Evolutionary conservation across 805 yeast species (phyloP), one percentile per base, ranked within the genome.

Genomic region (Candida easanensis): DNA sequence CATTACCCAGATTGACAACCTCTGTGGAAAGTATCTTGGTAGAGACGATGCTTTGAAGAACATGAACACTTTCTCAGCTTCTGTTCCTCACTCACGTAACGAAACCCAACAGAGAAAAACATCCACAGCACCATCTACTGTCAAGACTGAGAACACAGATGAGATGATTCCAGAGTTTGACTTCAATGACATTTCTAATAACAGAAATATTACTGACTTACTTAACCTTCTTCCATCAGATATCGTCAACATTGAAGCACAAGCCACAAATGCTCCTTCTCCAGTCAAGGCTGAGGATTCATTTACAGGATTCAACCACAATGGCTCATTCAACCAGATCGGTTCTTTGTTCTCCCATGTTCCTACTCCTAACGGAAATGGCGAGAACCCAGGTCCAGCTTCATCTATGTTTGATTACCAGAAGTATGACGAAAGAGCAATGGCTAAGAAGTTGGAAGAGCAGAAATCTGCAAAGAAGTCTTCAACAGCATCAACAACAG

Each of bases 1-100:
- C 49, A 63, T 70, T 38, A 63, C 66, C 20, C 68, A 74, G 43
- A 74, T 76, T 41, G 74, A 74, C 44, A 67, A 69, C 33, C 55
- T 76, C 27, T 60, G 66, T 50, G 63, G 63, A 5, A 57, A 57
- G 39, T 59, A 58, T 36, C 37, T 58, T 5, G 59, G 53, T 27
- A 56, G 49, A 19, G 45, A 46, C 13, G 33, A 30, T 19, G 20
- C 33, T 7, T 13, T 30, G 30, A 26, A 26, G 30, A 39, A 44
- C 21, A 33, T 53, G 19, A 39, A 35, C 22, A 39, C 45, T 15
- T 35, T 46, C 36, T 42, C 50, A 10, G 39, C 38, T 3, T 46
- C 44, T 14, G 36, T 39, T n/a, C 46, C 44, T 11, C 36, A 28
- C 15, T 26, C 44, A 6, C 33, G 37, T 3, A 16, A 17, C 11